phyloP scores from a whole-genome alignment of 129 eudicot genomes.

The Deinandra increscens region DNA sequence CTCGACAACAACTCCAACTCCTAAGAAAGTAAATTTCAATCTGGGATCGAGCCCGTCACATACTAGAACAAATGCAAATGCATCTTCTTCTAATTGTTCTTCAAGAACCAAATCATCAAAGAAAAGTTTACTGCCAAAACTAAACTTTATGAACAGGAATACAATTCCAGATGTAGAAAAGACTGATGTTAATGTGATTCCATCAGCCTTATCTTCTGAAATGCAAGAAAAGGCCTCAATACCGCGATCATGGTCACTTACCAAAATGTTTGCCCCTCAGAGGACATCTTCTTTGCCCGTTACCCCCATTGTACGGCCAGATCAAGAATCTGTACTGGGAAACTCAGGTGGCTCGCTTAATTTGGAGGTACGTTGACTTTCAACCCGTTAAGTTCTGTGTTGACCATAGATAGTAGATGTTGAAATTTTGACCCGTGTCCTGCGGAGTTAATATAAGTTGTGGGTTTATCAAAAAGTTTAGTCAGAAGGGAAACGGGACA shows the following conservation, averaged over 20 bases:
- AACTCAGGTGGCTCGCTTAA: constrained; percentile 38
- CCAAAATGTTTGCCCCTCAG: constrained; percentile 77
- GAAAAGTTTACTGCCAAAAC: constrained; percentile 45
- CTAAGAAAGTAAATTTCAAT: constrained; percentile 70
- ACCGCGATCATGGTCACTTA: constrained; percentile 73
- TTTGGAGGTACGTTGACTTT: constrained; percentile 32
- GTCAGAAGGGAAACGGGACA: not conserved
- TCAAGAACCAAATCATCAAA: constrained; percentile 49
- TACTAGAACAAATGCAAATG: constrained; percentile 28
- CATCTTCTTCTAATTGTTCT: constrained; percentile 47
- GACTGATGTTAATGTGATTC: constrained; percentile 23
- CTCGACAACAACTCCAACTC: constrained; percentile 55
- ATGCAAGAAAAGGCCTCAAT: constrained; percentile 56
- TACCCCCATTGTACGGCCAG: constrained; percentile 55
- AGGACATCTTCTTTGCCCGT: constrained; percentile 73
- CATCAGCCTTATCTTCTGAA: constrained; percentile 29
- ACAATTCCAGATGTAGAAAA: constrained; percentile 52
- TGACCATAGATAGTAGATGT: not conserved
- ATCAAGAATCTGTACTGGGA: constrained; percentile 46
- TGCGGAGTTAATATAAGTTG: not conserved
- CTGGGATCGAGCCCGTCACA: constrained; percentile 55
- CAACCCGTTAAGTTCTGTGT: constrained; percentile 3
- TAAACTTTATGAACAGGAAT: constrained; percentile 46
- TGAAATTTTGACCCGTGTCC: not conserved
- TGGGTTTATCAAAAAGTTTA: not conserved